Evolutionary conservation across 1,139 yeast genomes (phyloP).

Genomic region (Hyphopichia pseudoburtonii): DNA sequence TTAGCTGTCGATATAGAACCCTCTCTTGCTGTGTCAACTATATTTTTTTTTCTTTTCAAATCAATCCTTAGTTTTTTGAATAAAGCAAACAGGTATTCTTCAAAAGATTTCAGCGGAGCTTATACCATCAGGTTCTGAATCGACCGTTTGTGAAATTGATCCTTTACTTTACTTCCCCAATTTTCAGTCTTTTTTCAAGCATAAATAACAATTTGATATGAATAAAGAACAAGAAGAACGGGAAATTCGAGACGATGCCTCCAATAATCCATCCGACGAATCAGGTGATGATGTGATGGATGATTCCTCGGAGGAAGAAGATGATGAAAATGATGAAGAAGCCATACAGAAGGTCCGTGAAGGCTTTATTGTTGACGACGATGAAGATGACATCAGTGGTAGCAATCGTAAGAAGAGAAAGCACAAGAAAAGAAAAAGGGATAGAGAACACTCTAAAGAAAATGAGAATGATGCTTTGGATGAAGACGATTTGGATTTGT

Average conservation of each 20-base stretch:
- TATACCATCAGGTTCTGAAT: too few relatives aligned
- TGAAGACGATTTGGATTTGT: conserved; percentile 90
- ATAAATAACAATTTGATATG: neutral
- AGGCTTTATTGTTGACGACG: conserved; percentile 94
- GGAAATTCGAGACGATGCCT: conserved; percentile 35
- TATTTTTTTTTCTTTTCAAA: neutral
- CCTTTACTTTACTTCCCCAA: neutral
- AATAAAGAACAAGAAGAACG: conserved; percentile 27
- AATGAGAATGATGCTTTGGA: conserved; percentile 72
- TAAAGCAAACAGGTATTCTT: too few relatives aligned
- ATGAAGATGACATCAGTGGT: conserved; percentile 61
- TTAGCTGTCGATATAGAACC: too few relatives aligned
- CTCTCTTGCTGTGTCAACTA: too few relatives aligned
- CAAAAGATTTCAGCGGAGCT: too few relatives aligned
- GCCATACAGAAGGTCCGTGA: conserved; percentile 76
- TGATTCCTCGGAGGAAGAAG: conserved; percentile 72
- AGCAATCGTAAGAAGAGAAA: conserved; percentile 35
- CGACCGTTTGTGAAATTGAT: too few relatives aligned
- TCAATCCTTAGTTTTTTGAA: neutral
- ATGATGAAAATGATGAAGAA: conserved; percentile 74
- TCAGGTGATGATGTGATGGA: conserved; percentile 54
- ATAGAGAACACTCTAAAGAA: conserved; percentile 28
- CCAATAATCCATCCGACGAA: conserved; percentile 30
- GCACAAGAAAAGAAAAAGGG: conserved; percentile 45
- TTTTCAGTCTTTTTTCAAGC: neutral